These are phyloP conservation scores for Trypanosoma caninum DNA, from an alignment of 208 protist genomes.

Conservation along the genomic window DNA sequence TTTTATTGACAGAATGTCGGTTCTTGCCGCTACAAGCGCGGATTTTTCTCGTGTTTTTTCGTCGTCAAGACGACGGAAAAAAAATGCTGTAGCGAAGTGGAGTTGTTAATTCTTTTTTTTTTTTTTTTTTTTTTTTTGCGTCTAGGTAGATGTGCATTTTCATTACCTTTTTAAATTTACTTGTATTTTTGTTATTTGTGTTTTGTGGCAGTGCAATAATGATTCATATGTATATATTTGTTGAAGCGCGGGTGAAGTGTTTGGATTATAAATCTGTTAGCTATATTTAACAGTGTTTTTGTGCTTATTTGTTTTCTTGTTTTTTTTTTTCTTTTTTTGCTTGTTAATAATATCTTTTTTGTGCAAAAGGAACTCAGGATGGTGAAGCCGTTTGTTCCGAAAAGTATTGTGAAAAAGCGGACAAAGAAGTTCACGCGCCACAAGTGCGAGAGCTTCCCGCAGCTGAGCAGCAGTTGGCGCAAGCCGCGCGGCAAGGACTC, in stretches of 20 bases:
- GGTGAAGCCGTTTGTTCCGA: constrained; percentile 92
- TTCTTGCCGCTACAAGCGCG: constrained; percentile 23
- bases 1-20: constrained; percentile 24
- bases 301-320: constrained; percentile 12
- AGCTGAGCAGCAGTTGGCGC: constrained; percentile 96
- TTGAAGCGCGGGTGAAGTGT: too few species aligned
- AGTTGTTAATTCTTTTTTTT: not conserved
- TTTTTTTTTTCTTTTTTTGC: constrained; percentile 10
- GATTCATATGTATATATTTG: too few species aligned
- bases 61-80: not conserved
- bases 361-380: constrained; percentile 43
- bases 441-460: constrained; percentile 92
- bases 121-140: constrained; percentile 8
- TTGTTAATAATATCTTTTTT: not conserved
- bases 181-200: too few species aligned
- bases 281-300: constrained; percentile 6
- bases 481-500: constrained; percentile 99
- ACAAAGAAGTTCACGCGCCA: constrained; percentile 97
- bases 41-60: constrained; percentile 11
- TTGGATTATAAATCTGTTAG: not conserved
- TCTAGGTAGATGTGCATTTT: not conserved
- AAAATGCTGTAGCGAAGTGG: not conserved
- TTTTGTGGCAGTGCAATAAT: too few species aligned
- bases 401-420: constrained; percentile 97
- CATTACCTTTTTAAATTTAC: constrained; percentile 1